These are phyloP conservation scores for Clarireedia hainanense DNA, from an alignment of 2,329 filamentous ascomycete genomes.

Conservation along the genomic window DNA sequence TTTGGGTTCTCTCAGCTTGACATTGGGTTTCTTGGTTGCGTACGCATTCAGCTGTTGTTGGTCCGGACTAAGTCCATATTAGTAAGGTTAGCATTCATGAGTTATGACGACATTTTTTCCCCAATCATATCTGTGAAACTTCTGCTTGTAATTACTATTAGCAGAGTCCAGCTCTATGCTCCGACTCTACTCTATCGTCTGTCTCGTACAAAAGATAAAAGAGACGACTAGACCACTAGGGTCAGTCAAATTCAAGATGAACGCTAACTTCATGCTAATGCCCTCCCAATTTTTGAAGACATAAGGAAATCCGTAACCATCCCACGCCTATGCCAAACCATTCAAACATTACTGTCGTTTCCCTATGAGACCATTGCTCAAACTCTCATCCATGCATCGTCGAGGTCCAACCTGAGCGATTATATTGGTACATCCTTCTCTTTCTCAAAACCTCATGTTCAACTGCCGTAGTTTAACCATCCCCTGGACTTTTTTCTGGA, in stretches of 20 bases:
- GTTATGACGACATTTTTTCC: too few relatives aligned
- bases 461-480: too few relatives aligned
- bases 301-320: not conserved
- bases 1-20: too few relatives aligned
- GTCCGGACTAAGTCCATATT: too few relatives aligned
- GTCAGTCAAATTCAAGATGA: not conserved
- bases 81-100: too few relatives aligned
- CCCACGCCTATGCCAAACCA: not conserved
- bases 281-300: conserved; percentile 1
- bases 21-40: too few relatives aligned
- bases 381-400: not conserved
- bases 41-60: too few relatives aligned
- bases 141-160: too few relatives aligned
- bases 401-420: not conserved
- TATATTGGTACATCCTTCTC: too few relatives aligned
- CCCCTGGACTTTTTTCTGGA: too few relatives aligned
- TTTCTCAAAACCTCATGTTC: not conserved
- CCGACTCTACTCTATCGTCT: not conserved
- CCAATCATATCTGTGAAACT: too few relatives aligned
- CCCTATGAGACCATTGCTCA: not conserved
- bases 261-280: conserved; percentile 7
- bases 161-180: conserved; percentile 4
- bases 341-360: not conserved
- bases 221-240: conserved; percentile 3
- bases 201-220: not conserved